Base-by-base conservation (phyloP, 169 alveolate species). In the Eimeria praecox region DNA sequence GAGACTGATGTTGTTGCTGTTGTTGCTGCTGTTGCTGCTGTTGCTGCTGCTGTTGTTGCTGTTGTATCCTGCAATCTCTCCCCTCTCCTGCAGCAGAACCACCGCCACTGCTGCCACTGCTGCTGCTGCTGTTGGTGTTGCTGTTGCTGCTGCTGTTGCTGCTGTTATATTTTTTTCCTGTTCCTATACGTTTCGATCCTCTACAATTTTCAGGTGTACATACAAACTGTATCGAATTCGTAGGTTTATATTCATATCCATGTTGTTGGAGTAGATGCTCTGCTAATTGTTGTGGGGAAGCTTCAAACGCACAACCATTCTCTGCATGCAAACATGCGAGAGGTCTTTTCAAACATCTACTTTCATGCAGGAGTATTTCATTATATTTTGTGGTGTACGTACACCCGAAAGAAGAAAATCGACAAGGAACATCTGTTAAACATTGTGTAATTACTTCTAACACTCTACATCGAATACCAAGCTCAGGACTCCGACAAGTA, bases 261-360 rank as follows among this genome's bases (percentile, higher is more conserved):
- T 90, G 95, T 44, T 90, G 90, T 30, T 90, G 86, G 27, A 90
- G 75, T 64, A 90, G 88, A 62, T 90, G 95, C 64, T 90, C 95
- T 30, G 62, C 95, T 20, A 90, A 35, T n/a, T 59, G 87, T 33
- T 69, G 78, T 14, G 95, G 89, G 24, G 88, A 2, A 1, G 91
- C 91, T 10, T 46, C 75, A 73, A 90, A 90, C 33, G 54, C 66
- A 33, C 95, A 90, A 40, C 66, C 89, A 22, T 9, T 38, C 20
- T 90, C 73, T 35, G 80, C 75, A 35, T 73, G 95, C 35, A 90
- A 40, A 69, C 95, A 90, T 6, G 18, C 56, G 35, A 90, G 56
- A 12, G 95, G 86, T 9, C 62, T 20, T n/a, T 3, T 1, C 3
- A 69, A 71, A 22, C 95, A 90, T 49, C 75, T 49, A 38, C 35